These are phyloP conservation scores for Nigrograna mackinnonii DNA, from an alignment of 2,329 filamentous ascomycete genomes.

Conservation along the genomic window DNA sequence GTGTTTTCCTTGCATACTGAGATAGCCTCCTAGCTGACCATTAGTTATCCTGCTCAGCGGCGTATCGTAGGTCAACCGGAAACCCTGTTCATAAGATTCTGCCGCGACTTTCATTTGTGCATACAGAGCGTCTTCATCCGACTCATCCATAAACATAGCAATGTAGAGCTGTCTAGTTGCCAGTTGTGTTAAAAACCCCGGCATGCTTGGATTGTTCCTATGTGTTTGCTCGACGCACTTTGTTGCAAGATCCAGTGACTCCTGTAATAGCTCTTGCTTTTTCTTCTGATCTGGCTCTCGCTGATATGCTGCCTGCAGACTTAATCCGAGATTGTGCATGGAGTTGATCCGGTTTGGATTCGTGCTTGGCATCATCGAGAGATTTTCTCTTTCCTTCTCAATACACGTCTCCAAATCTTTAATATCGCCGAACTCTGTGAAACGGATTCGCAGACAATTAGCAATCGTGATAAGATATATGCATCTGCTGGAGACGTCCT, in stretches of 20 bases:
- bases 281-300: not conserved
- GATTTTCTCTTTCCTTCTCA: not conserved
- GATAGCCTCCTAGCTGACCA: not conserved
- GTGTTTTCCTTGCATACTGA: not conserved
- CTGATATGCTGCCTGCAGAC: not conserved
- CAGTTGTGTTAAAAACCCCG: slow-evolving; percentile 1
- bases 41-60: slow-evolving; percentile 1
- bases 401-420: not conserved
- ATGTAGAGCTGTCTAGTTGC: slow-evolving; percentile 1
- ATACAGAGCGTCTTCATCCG: not conserved
- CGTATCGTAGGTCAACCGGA: not conserved
- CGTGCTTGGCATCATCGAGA: not conserved
- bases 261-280: not conserved
- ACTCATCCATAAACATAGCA: not conserved
- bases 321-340: not conserved
- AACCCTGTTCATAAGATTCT: not conserved
- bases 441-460: not conserved
- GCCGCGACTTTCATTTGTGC: slow-evolving; percentile 1
- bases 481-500: not conserved
- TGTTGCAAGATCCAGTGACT: not conserved
- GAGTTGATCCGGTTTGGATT: not conserved
- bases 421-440: not conserved
- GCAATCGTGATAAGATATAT: slow-evolving; percentile 1
- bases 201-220: slow-evolving; percentile 1
- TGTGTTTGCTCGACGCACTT: slow-evolving; percentile 1